Percentiles rank a stretch among this genome's conserved stretches.
These are phyloP conservation scores for Avicennia marina DNA, from an alignment of 257 asterid genomes.

Conservation along the genomic window DNA sequence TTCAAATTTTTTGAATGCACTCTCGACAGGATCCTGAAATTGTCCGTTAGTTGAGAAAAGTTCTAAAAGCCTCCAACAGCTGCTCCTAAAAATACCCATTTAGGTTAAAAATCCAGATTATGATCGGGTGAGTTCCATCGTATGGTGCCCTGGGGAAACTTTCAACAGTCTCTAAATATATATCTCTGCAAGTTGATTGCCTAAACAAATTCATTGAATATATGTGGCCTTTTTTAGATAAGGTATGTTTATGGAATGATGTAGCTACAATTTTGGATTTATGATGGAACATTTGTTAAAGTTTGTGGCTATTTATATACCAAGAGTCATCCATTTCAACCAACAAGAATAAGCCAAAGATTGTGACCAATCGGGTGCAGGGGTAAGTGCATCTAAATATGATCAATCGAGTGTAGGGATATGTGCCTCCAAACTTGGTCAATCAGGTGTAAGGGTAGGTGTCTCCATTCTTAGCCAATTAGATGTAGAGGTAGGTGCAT, in stretches of 20 bases:
- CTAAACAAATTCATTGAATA: constrained; percentile 77
- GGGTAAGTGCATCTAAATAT: no score
- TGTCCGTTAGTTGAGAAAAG: constrained; percentile 65
- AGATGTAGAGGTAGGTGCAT: no score
- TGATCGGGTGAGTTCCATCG: constrained; percentile 57
- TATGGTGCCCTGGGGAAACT: not conserved
- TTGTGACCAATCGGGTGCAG: no score
- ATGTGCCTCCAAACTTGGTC: no score
- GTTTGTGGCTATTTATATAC: no score
- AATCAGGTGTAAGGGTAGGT: no score
- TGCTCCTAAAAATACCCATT: constrained; percentile 81
- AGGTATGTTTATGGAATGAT: constrained; percentile 42
- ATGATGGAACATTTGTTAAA: no score
- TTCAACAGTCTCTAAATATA: constrained; percentile 1
- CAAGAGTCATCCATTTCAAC: no score
- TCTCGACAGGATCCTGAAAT: constrained; percentile 67
- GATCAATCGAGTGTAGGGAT: no score
- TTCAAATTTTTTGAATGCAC: not conserved
- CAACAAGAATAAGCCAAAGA: no score
- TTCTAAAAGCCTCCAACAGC: constrained; percentile 40
- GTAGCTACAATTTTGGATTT: not conserved
- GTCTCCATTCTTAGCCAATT: no score
- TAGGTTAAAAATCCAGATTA: constrained; percentile 96
- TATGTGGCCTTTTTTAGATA: constrained; percentile 95
- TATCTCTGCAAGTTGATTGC: constrained; percentile 82